Evolutionary conservation across 140 eudicot genomes (phyloP), one percentile per base, ranked within the genome.

Genomic region (Cichorium intybus): DNA sequence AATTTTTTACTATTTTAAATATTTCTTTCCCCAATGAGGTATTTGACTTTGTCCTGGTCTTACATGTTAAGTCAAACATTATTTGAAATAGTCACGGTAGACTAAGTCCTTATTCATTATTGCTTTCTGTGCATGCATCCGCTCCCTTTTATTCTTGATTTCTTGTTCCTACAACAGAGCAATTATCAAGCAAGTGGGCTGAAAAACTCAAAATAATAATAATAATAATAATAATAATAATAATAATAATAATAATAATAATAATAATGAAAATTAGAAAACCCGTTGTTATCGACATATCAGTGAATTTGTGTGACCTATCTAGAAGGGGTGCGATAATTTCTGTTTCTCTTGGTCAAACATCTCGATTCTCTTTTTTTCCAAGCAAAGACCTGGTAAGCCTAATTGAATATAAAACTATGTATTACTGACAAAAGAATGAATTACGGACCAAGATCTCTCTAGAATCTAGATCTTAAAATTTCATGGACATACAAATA

Each of bases 21-120:
- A 16, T 35, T 10, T 23, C 6, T 26, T 9, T 46, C 49, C 20
- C 1, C 7, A 24, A 26, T 34, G 17, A 56, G 34, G 9, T 24
- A 55, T 39, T 69, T 71, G 77, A 51, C 70, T 39, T 62, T 72
- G 15, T 53, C 71, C 24, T 53, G 56, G 65, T 54, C 50, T 41
- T 51, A 60, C 50, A 43, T 62, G 53, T 39, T 16, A 61, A 62
- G 68, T 56, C 67, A 73, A 56, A 48, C 1, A 4, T 56, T 56
- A 14, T 29, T 43, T 64, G 52, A 64, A 73, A 56, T 23, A 24
- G 62, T 65, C 73, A 65, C 46, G 41, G 45, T 56, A 11, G 73
- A 65, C 55, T 6, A 33, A 57, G 68, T 73, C 62, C 35, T 23
- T 31, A n/a, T 50, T 73, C 72, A 20, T 63, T 28, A 49, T 51